Evolutionary conservation across 345 rosid species (phyloP), one percentile per base, ranked within the genome.

Genomic region (Excoecaria cochinchinensis): DNA sequence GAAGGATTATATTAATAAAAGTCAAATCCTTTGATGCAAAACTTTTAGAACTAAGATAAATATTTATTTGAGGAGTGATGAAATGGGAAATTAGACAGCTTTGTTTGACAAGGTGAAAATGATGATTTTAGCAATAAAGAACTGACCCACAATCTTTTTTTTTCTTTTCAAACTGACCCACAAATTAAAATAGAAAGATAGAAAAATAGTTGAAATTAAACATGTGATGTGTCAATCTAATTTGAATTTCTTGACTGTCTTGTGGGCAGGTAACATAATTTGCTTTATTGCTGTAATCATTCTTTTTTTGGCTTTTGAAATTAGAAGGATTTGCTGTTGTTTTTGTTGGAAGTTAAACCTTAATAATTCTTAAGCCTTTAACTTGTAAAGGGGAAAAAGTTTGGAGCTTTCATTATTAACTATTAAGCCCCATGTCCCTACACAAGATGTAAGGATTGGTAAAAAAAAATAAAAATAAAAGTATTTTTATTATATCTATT

Each of bases 261-360:
- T 52, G 76, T 70, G 58, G 69, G 71, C 57, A 36, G 76, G 80
- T 56, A 42, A 65, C 82, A 82, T 46, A 67, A 69, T 61, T 24
- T 69, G 71, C 46, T 77, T 77, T 77, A 62, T 16, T 47, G 73
- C 56, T 70, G 44, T 67, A 74, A 80, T 79, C 80, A 79, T 53
- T 69, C 62, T 14, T 48, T 51, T 16, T 39, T 40, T 65, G 19
- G 42, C 52, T 14, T 13, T 81, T 71, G 74, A 77, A 61, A 77
- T 38, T 57, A 61, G 52, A 74, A 36, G 42, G 55, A 67, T 72
- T 51, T 73, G 51, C 60, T 42, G n/a, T 46, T 52, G 50, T 62
- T 69, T 55, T 25, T 38, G 48, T 39, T 56, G 52, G 58, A 57
- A 22, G 64, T 66, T 50, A n/a, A 69, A 11, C 10, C 58, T 71